These are phyloP conservation scores for Ophiostoma pallidulum DNA, from an alignment of 2,329 filamentous ascomycete genomes.

Conservation along the genomic window DNA sequence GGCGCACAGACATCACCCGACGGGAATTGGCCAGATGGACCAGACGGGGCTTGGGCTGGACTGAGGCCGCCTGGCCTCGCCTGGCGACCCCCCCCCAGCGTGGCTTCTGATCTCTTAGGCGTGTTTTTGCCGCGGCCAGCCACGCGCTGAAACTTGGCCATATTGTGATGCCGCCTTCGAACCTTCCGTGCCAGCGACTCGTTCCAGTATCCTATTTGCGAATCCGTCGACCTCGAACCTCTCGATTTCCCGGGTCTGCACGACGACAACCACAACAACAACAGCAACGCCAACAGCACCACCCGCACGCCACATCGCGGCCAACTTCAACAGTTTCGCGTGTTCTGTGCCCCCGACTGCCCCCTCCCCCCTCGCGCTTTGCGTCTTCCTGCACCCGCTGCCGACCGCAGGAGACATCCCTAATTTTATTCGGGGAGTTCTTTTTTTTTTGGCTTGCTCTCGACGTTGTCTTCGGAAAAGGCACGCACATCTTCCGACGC, in stretches of 20 bases:
- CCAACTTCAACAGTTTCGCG: not conserved
- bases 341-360: not conserved
- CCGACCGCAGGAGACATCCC: not conserved
- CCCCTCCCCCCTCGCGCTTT: not conserved
- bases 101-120: too few species aligned
- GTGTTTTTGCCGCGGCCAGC: conserved; percentile 3
- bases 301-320: not conserved
- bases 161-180: conserved; percentile 9
- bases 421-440: too few species aligned
- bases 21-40: too few species aligned
- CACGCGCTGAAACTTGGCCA: conserved; percentile 9
- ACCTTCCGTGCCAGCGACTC: not conserved
- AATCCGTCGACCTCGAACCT: conserved; percentile 3
- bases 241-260: conserved; percentile 3
- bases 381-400: not conserved
- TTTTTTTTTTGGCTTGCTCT: not conserved
- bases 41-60: too few species aligned
- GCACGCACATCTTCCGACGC: too few species aligned
- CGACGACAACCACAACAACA: too few species aligned
- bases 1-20: not conserved
- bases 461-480: not conserved
- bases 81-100: too few species aligned
- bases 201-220: conserved; percentile 9
- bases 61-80: too few species aligned
- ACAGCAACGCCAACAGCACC: too few species aligned